Evolutionary conservation across 768 basidiomycete species (phyloP).

Genomic region (Omphalotus guepiniiformis): DNA sequence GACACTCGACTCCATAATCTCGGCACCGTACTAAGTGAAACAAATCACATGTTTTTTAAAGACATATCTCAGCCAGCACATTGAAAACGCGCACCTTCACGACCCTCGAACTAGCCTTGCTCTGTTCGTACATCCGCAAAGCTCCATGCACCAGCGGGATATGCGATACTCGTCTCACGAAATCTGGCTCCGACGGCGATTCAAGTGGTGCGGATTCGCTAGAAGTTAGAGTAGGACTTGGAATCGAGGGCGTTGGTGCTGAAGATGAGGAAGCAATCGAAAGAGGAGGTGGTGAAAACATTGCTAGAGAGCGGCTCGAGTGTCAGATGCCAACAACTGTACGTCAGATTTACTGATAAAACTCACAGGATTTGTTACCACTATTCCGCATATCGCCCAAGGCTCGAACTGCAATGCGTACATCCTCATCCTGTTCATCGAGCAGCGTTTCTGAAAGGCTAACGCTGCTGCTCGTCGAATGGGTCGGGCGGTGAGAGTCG

Average conservation of each 20-base stretch:
- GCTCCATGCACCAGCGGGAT: constrained; percentile 73
- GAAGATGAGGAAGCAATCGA: constrained; percentile 12
- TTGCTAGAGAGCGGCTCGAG: neutral
- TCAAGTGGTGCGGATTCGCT: neutral
- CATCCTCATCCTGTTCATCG: constrained; percentile 66
- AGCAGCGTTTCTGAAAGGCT: constrained; percentile 18
- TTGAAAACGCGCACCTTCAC: constrained; percentile 59
- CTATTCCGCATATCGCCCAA: constrained; percentile 74
- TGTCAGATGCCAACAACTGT: neutral
- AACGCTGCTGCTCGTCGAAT: constrained; percentile 1
- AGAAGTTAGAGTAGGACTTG: constrained; percentile 33
- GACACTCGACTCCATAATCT: constrained; percentile 82
- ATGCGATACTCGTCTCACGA: constrained; percentile 58
- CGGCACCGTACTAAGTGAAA: constrained; percentile 66
- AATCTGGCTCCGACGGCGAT: constrained; percentile 21
- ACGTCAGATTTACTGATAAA: neutral
- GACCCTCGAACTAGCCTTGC: constrained; percentile 78
- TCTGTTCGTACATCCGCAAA: constrained; percentile 71
- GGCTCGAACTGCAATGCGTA: constrained; percentile 73
- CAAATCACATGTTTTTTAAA: constrained; percentile 12
- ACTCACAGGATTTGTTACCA: constrained; percentile 14
- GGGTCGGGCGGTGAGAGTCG: neutral
- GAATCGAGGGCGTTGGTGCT: constrained; percentile 13
- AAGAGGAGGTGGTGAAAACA: constrained; percentile 4
- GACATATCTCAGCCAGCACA: neutral